A percentile compares a stretch with the other conserved stretches of the same genome.
phyloP scores from a whole-genome alignment of 2,329 filamentous ascomycete genomes.

The Calonectria pseudoturangicola region DNA sequence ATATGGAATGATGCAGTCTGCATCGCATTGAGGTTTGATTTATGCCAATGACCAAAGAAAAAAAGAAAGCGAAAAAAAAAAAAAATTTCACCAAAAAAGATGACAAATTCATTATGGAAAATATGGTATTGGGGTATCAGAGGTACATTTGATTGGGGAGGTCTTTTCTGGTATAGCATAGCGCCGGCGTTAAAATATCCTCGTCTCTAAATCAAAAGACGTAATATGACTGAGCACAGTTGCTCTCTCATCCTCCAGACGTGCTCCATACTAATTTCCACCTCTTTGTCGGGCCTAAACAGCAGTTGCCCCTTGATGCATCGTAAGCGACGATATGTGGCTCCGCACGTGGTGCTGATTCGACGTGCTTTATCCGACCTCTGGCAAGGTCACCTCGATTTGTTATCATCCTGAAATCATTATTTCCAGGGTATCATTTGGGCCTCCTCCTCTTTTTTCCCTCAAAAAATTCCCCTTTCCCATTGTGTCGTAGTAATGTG shows the following conservation, averaged over 20 bases:
- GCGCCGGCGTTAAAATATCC: constrained; percentile 54
- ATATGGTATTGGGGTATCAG: constrained; percentile 37
- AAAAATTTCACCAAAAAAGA: constrained; percentile 24
- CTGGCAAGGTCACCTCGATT: constrained; percentile 11
- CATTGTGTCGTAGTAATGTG: constrained; percentile 28
- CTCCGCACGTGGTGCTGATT: constrained; percentile 18
- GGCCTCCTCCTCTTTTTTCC: not conserved
- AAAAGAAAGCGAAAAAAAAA: not conserved
- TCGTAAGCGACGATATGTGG: not conserved
- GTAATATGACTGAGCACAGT: constrained; percentile 44
- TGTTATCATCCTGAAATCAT: not conserved
- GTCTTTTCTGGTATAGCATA: constrained; percentile 54
- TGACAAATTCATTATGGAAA: constrained; percentile 15
- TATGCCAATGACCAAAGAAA: constrained; percentile 21
- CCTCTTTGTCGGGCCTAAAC: constrained; percentile 39
- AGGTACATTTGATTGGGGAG: constrained; percentile 44
- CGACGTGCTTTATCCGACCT: not conserved
- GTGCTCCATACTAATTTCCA: constrained; percentile 40
- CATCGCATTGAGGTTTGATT: constrained; percentile 6
- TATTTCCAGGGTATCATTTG: not conserved
- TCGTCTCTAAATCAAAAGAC: constrained; percentile 46
- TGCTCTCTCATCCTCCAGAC: constrained; percentile 34
- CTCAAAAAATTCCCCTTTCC: constrained; percentile 18
- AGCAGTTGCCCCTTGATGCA: not conserved
- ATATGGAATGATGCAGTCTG: constrained; percentile 56